phyloP scores from a whole-genome alignment of 208 protist genomes.

The Leishmania turanica region DNA sequence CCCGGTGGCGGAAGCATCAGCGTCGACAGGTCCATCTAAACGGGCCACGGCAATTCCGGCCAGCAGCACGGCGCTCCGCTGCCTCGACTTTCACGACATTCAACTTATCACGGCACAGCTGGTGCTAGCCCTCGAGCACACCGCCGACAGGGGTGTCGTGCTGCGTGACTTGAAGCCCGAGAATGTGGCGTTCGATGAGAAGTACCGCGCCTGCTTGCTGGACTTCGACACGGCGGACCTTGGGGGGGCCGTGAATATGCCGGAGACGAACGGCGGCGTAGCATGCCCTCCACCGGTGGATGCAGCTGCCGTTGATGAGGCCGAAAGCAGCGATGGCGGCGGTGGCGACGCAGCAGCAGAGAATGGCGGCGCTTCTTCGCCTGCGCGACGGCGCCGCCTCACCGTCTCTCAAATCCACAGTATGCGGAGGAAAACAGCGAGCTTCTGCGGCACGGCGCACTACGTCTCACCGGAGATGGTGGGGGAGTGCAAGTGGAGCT shows the following conservation, averaged over 20 bases:
- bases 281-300: constrained; percentile 30
- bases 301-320: background rate
- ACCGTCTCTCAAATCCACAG: constrained; percentile 84
- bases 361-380: background rate
- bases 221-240: constrained; percentile 91
- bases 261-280: constrained; percentile 58
- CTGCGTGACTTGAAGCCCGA: constrained; percentile 92
- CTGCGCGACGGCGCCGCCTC: constrained; percentile 44
- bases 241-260: constrained; percentile 20
- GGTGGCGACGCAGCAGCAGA: background rate
- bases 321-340: background rate
- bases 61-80: constrained; percentile 40
- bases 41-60: constrained; percentile 25
- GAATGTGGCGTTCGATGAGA: constrained; percentile 84
- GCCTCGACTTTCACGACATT: constrained; percentile 79
- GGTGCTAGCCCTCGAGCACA: constrained; percentile 56
- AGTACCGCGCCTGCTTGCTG: constrained; percentile 79
- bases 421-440: constrained; percentile 75
- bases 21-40: background rate
- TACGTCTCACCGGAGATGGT: constrained; percentile 96
- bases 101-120: constrained; percentile 89
- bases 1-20: background rate
- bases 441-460: constrained; percentile 93
- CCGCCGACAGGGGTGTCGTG: constrained; percentile 64
- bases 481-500: constrained; percentile 91